phyloP scores from a whole-genome alignment of 2,329 filamentous ascomycete genomes.

The Phialocephala subalpina region DNA sequence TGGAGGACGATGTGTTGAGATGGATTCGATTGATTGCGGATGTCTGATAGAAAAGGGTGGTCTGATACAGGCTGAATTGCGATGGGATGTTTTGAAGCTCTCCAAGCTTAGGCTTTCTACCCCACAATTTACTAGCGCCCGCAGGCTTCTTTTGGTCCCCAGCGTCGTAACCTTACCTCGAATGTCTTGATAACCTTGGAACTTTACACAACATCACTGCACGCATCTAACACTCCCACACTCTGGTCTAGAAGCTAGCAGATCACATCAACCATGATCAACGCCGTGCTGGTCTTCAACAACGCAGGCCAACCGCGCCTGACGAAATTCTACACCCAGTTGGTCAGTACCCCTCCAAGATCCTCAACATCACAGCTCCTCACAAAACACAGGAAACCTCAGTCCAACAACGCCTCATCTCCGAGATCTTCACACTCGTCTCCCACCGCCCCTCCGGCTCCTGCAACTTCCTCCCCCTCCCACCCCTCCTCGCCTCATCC shows the following conservation, averaged over 20 bases:
- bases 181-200: conserved; percentile 1
- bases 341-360: conserved; percentile 61
- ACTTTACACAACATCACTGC: neutral
- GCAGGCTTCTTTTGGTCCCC: conserved; percentile 12
- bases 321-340: conserved; percentile 98
- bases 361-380: conserved; percentile 8
- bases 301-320: conserved; percentile 95
- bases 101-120: conserved; percentile 17
- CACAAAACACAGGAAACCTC: conserved; percentile 78
- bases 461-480: conserved; percentile 94
- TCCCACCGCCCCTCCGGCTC: conserved; percentile 89
- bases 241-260: neutral
- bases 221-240: no score
- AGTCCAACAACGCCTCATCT: conserved; percentile 95
- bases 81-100: conserved; percentile 12
- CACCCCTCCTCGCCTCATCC: conserved; percentile 69
- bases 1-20: conserved; percentile 15
- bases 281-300: conserved; percentile 98
- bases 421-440: conserved; percentile 96
- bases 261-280: conserved; percentile 75
- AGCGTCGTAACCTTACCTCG: neutral
- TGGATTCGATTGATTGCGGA: neutral
- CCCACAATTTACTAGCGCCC: conserved; percentile 27
- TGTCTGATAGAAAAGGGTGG: neutral
- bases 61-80: neutral